A percentile compares a stretch with the other conserved stretches of the same genome.
phyloP scores from a whole-genome alignment of 345 rosid species.

The Linum tenue region DNA sequence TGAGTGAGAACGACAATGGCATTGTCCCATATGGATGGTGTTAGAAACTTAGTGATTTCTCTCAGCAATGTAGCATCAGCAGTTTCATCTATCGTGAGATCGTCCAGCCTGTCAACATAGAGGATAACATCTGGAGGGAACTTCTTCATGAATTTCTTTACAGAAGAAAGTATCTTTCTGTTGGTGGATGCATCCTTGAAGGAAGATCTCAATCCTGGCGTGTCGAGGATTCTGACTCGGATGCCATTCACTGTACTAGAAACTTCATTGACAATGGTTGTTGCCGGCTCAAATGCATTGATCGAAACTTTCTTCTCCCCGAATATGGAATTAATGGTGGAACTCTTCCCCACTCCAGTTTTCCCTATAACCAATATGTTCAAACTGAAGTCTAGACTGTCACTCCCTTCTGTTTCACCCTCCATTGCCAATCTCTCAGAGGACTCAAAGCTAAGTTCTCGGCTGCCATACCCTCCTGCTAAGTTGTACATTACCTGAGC shows the following conservation, averaged over 20 bases:
- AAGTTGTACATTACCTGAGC: conserved; percentile 32
- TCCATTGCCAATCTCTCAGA: conserved; percentile 29
- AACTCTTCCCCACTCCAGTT: conserved; percentile 85
- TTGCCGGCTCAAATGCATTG: conserved; percentile 48
- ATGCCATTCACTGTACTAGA: conserved; percentile 44
- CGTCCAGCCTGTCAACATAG: conserved; percentile 64
- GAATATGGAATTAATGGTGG: conserved; percentile 63
- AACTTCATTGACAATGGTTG: conserved; percentile 37
- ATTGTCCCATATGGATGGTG: conserved; percentile 59
- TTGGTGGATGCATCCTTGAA: conserved; percentile 41
- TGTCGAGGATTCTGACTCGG: conserved; percentile 45
- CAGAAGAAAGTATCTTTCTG: conserved; percentile 40
- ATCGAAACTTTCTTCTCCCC: conserved; percentile 35
- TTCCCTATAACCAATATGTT: conserved; percentile 66
- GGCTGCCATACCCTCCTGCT: conserved; percentile 18
- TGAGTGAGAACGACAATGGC: conserved; percentile 55
- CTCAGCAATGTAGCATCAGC: conserved; percentile 38
- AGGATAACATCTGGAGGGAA: conserved; percentile 62
- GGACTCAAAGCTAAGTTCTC: conserved; percentile 23
- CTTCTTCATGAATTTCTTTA: conserved; percentile 42
- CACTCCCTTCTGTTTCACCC: conserved; percentile 34
- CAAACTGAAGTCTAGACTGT: conserved; percentile 40
- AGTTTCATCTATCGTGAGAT: conserved; percentile 19
- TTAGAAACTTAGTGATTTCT: conserved; percentile 35
- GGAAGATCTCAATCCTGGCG: conserved; percentile 61